phyloP scores from a whole-genome alignment of 345 rosid genomes.

The Boechera stricta region DNA sequence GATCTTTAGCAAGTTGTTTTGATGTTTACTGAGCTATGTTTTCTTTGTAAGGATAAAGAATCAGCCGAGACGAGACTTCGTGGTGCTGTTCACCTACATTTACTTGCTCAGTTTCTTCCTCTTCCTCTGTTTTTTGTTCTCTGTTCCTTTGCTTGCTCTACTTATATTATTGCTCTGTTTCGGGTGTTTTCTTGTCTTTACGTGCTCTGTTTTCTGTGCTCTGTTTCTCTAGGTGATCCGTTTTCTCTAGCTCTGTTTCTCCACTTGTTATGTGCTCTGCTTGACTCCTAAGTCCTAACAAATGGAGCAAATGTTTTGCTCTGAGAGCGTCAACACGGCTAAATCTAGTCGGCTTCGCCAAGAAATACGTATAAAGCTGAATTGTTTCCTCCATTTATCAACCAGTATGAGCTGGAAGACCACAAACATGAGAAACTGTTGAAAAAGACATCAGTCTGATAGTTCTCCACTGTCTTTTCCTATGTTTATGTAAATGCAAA shows the following conservation, averaged over 20 bases:
- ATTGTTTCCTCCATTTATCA: background rate
- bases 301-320: no score
- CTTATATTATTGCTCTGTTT: background rate
- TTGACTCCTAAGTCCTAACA: background rate
- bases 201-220: background rate
- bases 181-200: background rate
- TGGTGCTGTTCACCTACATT: background rate
- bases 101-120: background rate
- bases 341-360: background rate
- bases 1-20: no score
- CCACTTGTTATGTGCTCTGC: background rate
- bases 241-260: background rate
- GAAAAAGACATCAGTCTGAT: no score
- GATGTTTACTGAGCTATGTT: no score
- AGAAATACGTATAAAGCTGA: background rate
- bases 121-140: background rate
- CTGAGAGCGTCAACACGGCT: no score
- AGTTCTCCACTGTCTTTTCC: no score
- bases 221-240: background rate
- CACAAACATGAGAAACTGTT: no score
- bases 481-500: no score
- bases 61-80: background rate
- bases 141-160: background rate
- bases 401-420: background rate
- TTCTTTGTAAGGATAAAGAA: no score